Base-by-base conservation (phyloP, 2,329 filamentous ascomycete species). In the Dissoconium aciculare region DNA sequence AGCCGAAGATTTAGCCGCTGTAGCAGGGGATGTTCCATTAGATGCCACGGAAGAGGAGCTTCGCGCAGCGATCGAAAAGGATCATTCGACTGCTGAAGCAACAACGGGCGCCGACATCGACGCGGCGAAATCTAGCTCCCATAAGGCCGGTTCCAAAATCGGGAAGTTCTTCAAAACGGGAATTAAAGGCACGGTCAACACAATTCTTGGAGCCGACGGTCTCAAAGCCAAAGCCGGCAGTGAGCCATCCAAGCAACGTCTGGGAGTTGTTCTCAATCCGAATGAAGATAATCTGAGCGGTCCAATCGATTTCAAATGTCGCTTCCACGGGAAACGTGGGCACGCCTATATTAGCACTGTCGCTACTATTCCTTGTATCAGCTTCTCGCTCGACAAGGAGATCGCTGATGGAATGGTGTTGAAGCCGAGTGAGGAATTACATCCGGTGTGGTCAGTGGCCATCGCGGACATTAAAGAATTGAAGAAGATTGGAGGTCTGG, bases 401-500 rank as follows among this genome's bases (percentile, higher is more conserved):
- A 62, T 64, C 15, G 58, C 59, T 24, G 37, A 31, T 6, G 44
- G 43, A 6, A 62, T 46, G 47, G 19, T n/a, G n/a, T 23, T 23
- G 19, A 23, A 23, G n/a, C 57, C 32, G 4, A 66, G 74, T 14
- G 61, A 67, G 35, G 62, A 69, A 24, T 42, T 66, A 14, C 58
- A 67, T 34, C 72, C 78, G 0, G 53, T 69, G 0, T 91, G 80
- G 69, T 74, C 67, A 4, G 62, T 89, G 1, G 65, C 78, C 0
- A 66, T 89, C 3, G 64, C 64, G 0, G 77, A 87, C 11, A 76
- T 91, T 27, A 59, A 53, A 30, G 79, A 85, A 52, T 49, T 91
- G 31, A 78, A 74, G 52, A 91, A 91, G 56, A 60, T 85, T 2
- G 81, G 82, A 4, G 82, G 82, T 0, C 62, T 85, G 19, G 80